Evolutionary conservation across 345 rosid species (phyloP).

Genomic region (Dipteronia dyeriana): DNA sequence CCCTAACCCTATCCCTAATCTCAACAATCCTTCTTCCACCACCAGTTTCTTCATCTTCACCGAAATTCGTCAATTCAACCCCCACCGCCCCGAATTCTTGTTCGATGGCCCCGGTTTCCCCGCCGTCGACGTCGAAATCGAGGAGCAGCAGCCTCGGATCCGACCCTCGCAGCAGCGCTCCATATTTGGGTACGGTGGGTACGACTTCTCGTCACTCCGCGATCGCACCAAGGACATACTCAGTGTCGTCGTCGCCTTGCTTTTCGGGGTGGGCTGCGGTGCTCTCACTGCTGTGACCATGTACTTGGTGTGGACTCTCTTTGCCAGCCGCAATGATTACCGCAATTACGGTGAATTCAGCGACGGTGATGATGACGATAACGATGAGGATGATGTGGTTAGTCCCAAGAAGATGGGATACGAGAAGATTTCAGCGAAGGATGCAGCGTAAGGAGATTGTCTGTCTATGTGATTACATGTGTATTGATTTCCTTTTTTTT

Average conservation of each 20-base stretch:
- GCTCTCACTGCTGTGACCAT: slow-evolving; percentile 88
- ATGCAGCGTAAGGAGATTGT: slow-evolving; percentile 34
- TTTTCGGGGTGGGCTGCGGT: slow-evolving; percentile 94
- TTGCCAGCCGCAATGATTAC: slow-evolving; percentile 45
- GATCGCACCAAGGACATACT: slow-evolving; percentile 86
- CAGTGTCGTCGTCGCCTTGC: slow-evolving; percentile 79
- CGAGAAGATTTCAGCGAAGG: slow-evolving; percentile 60
- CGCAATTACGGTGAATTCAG: slow-evolving; percentile 34
- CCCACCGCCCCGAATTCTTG: slow-evolving; percentile 23
- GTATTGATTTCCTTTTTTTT: slow-evolving; percentile 2
- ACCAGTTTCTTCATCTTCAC: slow-evolving; percentile 63
- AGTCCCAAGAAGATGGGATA: slow-evolving; percentile 79
- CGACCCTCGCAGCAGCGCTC: slow-evolving; percentile 23
- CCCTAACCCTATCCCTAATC: slow-evolving; percentile 46
- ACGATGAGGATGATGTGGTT: slow-evolving; percentile 25
- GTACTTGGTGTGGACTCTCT: slow-evolving; percentile 84
- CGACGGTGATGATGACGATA: slow-evolving; percentile 16
- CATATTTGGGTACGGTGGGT: slow-evolving; percentile 18
- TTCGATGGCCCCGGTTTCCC: slow-evolving; percentile 41
- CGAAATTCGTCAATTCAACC: slow-evolving; percentile 47
- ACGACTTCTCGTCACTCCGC: slow-evolving; percentile 57
- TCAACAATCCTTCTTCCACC: slow-evolving; percentile 28
- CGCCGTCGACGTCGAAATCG: slow-evolving; percentile 3
- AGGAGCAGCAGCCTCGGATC: slow-evolving; percentile 14
- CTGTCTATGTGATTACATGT: not conserved